These are phyloP conservation scores for Trichodelitschia bisporula DNA, from an alignment of 495 filamentous ascomycete species.

Conservation along the genomic window DNA sequence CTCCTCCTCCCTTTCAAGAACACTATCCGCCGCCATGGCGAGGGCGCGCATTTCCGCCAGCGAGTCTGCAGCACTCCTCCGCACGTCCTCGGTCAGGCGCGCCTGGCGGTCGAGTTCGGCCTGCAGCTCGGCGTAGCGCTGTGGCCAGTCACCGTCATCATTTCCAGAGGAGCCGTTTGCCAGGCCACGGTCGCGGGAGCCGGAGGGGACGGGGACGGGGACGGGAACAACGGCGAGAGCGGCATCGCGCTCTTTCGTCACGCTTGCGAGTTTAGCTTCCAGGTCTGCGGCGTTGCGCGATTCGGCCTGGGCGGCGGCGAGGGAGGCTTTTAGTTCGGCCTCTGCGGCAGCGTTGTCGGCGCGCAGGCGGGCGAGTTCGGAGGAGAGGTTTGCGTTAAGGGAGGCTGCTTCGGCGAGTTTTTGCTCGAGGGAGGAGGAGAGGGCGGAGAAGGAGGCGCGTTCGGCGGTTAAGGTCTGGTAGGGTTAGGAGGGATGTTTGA, in stretches of 20 bases:
- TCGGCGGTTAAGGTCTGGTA: not conserved
- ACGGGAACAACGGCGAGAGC: not conserved
- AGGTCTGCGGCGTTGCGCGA: slow-evolving; percentile 5
- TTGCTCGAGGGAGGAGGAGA: slow-evolving; percentile 48
- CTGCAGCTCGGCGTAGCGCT: slow-evolving; percentile 36
- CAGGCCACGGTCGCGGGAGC: too few relatives aligned
- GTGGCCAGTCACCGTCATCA: slow-evolving; percentile 24
- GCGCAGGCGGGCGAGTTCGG: slow-evolving; percentile 50
- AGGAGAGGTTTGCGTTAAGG: slow-evolving; percentile 48
- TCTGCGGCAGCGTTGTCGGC: slow-evolving; percentile 38
- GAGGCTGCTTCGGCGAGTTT: slow-evolving; percentile 57
- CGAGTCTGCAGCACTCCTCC: slow-evolving; percentile 60
- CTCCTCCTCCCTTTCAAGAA: slow-evolving; percentile 58
- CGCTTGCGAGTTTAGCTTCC: slow-evolving; percentile 7
- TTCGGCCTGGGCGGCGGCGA: slow-evolving; percentile 23
- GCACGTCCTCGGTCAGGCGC: slow-evolving; percentile 71
- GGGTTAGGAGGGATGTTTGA: not conserved
- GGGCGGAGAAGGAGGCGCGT: slow-evolving; percentile 1
- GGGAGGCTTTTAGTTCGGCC: slow-evolving; percentile 34
- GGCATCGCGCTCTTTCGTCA: slow-evolving; percentile 1
- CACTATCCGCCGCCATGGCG: slow-evolving; percentile 50
- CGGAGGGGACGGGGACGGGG: not conserved
- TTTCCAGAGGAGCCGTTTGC: slow-evolving; percentile 5
- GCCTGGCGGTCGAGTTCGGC: slow-evolving; percentile 51
- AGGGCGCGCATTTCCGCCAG: slow-evolving; percentile 73